These are phyloP conservation scores for Amauroascus verrucosus DNA, from an alignment of 2,329 filamentous ascomycete genomes.

Conservation along the genomic window DNA sequence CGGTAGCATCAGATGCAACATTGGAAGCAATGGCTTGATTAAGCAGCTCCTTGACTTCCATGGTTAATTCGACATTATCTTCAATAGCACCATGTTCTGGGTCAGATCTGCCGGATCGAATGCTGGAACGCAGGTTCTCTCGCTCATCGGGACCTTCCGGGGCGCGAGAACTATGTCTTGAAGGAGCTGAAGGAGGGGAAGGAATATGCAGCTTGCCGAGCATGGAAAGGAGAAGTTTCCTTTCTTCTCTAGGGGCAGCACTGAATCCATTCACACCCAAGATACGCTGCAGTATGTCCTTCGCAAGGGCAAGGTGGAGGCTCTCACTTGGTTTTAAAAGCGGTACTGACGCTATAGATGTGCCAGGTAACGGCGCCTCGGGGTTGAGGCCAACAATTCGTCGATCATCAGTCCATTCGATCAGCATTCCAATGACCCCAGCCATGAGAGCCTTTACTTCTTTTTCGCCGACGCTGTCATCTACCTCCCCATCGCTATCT, in stretches of 20 bases:
- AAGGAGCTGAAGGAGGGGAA: conserved; percentile 51
- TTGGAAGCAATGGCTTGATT: conserved; percentile 45
- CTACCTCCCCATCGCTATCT: conserved; percentile 61
- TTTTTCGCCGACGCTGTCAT: conserved; percentile 63
- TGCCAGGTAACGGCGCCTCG: conserved; percentile 49
- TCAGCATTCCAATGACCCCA: conserved; percentile 66
- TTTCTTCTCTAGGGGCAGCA: conserved; percentile 56
- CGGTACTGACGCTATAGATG: conserved; percentile 2
- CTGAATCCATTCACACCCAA: conserved; percentile 38
- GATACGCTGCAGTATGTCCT: conserved; percentile 65
- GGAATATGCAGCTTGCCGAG: conserved; percentile 75
- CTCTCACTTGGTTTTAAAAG: conserved; percentile 56
- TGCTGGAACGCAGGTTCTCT: conserved; percentile 45
- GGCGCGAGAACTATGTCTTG: conserved; percentile 39
- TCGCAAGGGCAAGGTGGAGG: conserved; percentile 69
- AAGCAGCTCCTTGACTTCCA: conserved; percentile 48
- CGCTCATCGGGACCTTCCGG: conserved; percentile 48
- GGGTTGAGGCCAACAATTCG: conserved; percentile 56
- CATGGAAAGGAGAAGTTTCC: conserved; percentile 66
- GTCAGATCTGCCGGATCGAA: conserved; percentile 25
- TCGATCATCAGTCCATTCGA: conserved; percentile 91
- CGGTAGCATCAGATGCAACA: conserved; percentile 33
- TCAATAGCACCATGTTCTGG: conserved; percentile 39
- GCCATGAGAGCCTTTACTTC: conserved; percentile 48
- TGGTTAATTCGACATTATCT: conserved; percentile 44